phyloP scores from a whole-genome alignment of 2,329 filamentous ascomycete genomes.

The Hyphodiscus sp. region DNA sequence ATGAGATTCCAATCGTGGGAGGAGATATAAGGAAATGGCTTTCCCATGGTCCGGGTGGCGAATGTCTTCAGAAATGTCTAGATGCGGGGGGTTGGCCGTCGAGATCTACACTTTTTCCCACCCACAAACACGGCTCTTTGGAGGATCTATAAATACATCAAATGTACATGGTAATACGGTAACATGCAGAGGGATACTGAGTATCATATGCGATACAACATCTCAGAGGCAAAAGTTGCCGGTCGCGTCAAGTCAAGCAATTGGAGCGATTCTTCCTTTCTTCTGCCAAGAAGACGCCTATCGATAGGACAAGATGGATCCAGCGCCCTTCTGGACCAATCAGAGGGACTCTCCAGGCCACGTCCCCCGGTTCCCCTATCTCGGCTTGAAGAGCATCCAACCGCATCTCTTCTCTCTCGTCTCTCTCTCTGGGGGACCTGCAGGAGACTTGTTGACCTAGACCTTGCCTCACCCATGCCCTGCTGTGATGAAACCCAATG shows the following conservation, averaged over 20 bases:
- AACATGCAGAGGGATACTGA: not conserved
- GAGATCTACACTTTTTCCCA: not conserved
- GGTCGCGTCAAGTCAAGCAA: too few relatives aligned
- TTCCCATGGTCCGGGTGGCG: not conserved
- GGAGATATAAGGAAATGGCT: not conserved
- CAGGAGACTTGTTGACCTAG: not conserved
- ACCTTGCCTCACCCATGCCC: not conserved
- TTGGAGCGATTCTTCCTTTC: too few relatives aligned
- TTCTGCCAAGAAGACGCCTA: not conserved
- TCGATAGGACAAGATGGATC: not conserved
- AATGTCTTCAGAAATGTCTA: not conserved
- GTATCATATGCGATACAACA: not conserved
- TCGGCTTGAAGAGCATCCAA: not conserved
- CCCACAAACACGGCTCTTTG: not conserved
- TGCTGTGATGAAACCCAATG: not conserved
- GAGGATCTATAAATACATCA: not conserved
- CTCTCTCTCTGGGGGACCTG: not conserved
- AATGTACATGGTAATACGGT: not conserved
- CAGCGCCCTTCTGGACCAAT: not conserved
- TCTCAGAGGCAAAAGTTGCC: not conserved
- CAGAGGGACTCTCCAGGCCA: not conserved
- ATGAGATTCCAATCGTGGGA: too few relatives aligned
- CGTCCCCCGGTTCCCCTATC: too few relatives aligned
- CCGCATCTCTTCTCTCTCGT: too few relatives aligned
- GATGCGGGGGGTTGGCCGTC: not conserved